These are phyloP conservation scores for Sclerotinia sclerotiorum DNA, from an alignment of 2,329 filamentous ascomycete species.

Conservation along the genomic window DNA sequence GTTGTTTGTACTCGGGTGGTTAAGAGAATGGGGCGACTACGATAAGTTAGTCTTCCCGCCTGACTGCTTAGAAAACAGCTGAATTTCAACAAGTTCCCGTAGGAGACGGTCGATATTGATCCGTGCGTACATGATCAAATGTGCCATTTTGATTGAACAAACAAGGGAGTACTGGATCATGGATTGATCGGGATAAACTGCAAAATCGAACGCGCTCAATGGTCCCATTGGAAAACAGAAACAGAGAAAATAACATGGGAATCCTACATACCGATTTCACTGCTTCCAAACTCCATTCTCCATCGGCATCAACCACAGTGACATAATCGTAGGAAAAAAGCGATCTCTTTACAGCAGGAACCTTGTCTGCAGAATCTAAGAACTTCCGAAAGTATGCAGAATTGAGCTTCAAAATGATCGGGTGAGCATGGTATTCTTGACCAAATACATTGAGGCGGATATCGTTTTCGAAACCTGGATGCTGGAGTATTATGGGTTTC, in stretches of 20 bases:
- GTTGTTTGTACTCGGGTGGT: not conserved
- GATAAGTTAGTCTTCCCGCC: not conserved
- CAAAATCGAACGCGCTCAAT: too few relatives aligned
- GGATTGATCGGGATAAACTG: too few relatives aligned
- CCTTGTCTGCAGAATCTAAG: constrained; percentile 10
- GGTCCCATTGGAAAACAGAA: too few relatives aligned
- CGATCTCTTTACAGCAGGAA: not conserved
- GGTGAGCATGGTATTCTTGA: constrained; percentile 26
- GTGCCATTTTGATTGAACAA: too few relatives aligned
- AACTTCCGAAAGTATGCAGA: constrained; percentile 24
- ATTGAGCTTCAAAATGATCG: constrained; percentile 23
- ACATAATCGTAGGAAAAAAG: constrained; percentile 27
- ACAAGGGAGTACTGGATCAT: too few relatives aligned
- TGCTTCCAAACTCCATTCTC: constrained; percentile 25
- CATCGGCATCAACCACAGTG: constrained; percentile 26
- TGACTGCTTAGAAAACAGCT: not conserved
- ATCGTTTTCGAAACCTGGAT: not conserved
- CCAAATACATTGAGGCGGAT: constrained; percentile 18
- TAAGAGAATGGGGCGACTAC: not conserved
- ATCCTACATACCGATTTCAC: not conserved
- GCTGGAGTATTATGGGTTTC: not conserved
- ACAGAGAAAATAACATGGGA: not conserved
- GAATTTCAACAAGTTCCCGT: not conserved
- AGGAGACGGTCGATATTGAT: too few relatives aligned
- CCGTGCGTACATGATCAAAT: not conserved